Percentiles rank a stretch among this genome's conserved stretches.
Evolutionary conservation across 176 grass and related monocot genomes (phyloP).

Genomic region (Aechmea fasciata): DNA sequence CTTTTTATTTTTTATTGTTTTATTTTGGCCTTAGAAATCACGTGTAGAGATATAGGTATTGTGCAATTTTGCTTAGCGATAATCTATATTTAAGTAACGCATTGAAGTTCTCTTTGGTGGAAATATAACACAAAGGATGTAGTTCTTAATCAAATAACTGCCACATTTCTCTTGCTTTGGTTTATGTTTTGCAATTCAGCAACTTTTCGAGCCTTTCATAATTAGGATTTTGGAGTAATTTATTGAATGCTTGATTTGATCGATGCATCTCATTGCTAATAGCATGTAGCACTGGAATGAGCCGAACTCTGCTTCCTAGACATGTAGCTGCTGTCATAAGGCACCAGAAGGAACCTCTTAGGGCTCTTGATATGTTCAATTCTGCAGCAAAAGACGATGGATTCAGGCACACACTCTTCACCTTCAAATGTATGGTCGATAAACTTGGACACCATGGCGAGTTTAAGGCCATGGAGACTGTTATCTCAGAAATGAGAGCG

Average conservation of each 20-base stretch:
- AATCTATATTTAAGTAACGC: too few relatives aligned
- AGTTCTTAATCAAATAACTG: too few relatives aligned
- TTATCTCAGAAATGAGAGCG: slow-evolving; percentile 16
- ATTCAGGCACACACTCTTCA: slow-evolving; percentile 1
- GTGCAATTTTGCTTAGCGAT: too few relatives aligned
- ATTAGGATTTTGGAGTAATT: not conserved
- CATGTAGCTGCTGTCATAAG: slow-evolving; percentile 16
- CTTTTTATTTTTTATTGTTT: too few relatives aligned
- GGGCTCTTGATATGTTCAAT: slow-evolving; percentile 5
- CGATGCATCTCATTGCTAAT: not conserved
- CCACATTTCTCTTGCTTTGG: too few relatives aligned
- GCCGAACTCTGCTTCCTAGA: slow-evolving; percentile 18
- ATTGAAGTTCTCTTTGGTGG: too few relatives aligned
- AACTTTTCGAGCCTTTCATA: too few relatives aligned
- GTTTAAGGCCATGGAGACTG: slow-evolving; percentile 24
- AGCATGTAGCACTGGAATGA: slow-evolving; percentile 9
- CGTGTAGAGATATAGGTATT: too few relatives aligned
- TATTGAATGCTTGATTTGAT: not conserved
- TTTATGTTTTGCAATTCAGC: too few relatives aligned
- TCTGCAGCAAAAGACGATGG: not conserved
- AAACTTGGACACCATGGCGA: slow-evolving; percentile 17
- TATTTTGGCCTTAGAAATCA: too few relatives aligned
- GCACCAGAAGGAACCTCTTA: slow-evolving; percentile 21
- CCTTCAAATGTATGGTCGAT: slow-evolving; percentile 21
- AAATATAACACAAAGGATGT: too few relatives aligned